Evolutionary conservation across 2,329 filamentous ascomycete genomes (phyloP).

Genomic region (Pseudogymnoascus sp.): DNA sequence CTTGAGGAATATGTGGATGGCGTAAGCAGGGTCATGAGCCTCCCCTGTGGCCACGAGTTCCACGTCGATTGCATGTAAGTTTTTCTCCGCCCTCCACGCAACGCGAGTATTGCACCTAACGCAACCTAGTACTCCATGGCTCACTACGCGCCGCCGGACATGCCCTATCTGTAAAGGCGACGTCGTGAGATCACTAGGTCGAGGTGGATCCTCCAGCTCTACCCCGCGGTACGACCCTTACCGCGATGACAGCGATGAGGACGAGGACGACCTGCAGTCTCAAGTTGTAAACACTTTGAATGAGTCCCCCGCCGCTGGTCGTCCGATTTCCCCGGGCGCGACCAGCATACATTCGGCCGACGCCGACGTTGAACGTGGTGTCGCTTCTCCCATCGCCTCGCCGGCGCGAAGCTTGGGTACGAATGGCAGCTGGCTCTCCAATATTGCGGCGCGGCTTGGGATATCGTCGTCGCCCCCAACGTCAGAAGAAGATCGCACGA

Average conservation of each 20-base stretch:
- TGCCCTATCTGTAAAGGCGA: conserved; percentile 98
- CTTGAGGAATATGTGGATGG: conserved; percentile 94
- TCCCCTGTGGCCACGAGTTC: conserved; percentile 96
- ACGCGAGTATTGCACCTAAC: conserved; percentile 9
- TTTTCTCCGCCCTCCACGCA: conserved; percentile 11
- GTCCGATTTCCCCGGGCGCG: background rate
- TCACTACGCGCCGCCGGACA: conserved; percentile 90
- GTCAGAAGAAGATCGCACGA: background rate
- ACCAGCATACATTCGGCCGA: conserved; percentile 20
- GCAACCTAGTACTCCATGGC: conserved; percentile 72
- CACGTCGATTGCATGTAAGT: conserved; percentile 98
- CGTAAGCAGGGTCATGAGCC: conserved; percentile 88
- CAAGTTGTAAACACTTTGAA: conserved; percentile 2
- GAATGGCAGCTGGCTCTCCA: background rate
- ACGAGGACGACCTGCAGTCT: conserved; percentile 26
- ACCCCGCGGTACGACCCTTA: conserved; percentile 27
- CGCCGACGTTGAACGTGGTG: conserved; percentile 34
- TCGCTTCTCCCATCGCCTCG: background rate
- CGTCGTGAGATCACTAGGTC: conserved; percentile 65
- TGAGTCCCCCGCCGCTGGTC: background rate
- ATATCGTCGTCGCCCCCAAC: background rate
- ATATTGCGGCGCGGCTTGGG: background rate
- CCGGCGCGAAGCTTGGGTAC: background rate
- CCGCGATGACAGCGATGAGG: conserved; percentile 30
- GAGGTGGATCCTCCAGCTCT: conserved; percentile 24